Evolutionary conservation across 106 monocot genomes (phyloP).

Genomic region (Dactylorhiza incarnata): DNA sequence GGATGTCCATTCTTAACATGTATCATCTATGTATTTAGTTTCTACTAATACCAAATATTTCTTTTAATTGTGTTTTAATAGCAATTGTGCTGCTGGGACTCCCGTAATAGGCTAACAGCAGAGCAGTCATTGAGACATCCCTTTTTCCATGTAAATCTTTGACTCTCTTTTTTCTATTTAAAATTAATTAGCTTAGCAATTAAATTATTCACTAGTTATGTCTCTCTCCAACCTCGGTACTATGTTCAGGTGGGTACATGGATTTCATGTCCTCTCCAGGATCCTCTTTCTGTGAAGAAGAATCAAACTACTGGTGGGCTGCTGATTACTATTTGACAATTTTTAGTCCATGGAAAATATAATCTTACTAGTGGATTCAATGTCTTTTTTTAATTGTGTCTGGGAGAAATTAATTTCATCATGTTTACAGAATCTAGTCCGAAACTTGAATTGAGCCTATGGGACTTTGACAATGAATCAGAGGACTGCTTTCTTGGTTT

Average conservation of each 20-base stretch:
- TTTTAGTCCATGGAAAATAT: background rate
- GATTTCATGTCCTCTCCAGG: constrained; percentile 32
- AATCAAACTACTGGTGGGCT: constrained; percentile 27
- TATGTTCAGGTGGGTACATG: constrained; percentile 30
- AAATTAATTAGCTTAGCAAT: background rate
- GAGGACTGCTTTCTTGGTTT: constrained; percentile 85
- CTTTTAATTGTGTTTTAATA: constrained; percentile 6
- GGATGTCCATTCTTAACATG: background rate
- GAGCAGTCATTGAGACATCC: constrained; percentile 75
- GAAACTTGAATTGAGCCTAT: constrained; percentile 71
- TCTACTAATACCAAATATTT: background rate
- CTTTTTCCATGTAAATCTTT: constrained; percentile 69
- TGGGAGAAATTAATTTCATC: background rate
- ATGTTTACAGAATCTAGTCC: constrained; percentile 35
- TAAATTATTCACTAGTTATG: background rate
- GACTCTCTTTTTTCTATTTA: background rate
- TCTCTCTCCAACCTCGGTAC: background rate
- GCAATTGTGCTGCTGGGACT: constrained; percentile 87
- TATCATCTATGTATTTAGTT: background rate
- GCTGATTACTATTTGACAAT: background rate
- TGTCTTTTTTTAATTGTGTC: background rate
- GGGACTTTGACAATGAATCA: constrained; percentile 59
- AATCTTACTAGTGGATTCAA: background rate
- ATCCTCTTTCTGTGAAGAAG: constrained; percentile 17
- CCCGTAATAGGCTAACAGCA: constrained; percentile 64